Base-by-base conservation (phyloP, 352 stramenopile species). In the Pythium pyrilobum region DNA sequence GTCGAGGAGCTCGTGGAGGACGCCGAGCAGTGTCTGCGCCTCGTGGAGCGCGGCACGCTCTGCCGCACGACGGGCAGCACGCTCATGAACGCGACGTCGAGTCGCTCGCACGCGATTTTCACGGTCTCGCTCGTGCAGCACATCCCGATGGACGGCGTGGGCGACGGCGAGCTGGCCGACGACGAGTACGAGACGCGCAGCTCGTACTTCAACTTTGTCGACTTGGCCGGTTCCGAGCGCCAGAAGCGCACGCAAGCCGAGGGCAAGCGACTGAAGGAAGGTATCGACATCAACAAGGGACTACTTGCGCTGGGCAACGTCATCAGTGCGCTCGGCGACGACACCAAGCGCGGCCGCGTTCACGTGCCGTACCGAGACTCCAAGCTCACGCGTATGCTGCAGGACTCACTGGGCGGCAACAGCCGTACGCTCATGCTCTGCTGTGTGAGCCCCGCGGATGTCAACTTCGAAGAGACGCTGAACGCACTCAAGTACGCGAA, bases 271-370 rank as follows among this genome's bases (percentile, higher is more conserved):
- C 67, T 98, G 49, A 96, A 90, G 54, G 95, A 99, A 80, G 96
- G 93, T 28, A 98, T 99, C 39, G 87, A 98, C 62, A 99, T 99
- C 70, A 99, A 99, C 77, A 96, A 98, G 68, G 97, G 97, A 4
- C 77, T 99, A 20, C 75, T 99, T 15, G 95, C 93, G 9, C 81
- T 99, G 16, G 97, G 97, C 4, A 98, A 98, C 62, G 96, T 99
- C 25, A 99, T 99, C 56, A 98, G 96, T 59, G 93, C 95, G 9
- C 71, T 99, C 8, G 94, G 90, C 18, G 91, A 98, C 39, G 81
- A 95, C 39, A 88, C 87, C 42, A 95, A 95, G 54, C 64, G 92
- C 74, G 80, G 92, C 71, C 74, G 83, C 65, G 84, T 96, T 5
- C 95, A 98, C 56, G 84, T 98, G 6, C 93, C 92, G 4, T 98